These are phyloP conservation scores for Erythrobasidium hasegawianum DNA, from an alignment of 1,284 basidiomycete genomes.

Conservation along the genomic window DNA sequence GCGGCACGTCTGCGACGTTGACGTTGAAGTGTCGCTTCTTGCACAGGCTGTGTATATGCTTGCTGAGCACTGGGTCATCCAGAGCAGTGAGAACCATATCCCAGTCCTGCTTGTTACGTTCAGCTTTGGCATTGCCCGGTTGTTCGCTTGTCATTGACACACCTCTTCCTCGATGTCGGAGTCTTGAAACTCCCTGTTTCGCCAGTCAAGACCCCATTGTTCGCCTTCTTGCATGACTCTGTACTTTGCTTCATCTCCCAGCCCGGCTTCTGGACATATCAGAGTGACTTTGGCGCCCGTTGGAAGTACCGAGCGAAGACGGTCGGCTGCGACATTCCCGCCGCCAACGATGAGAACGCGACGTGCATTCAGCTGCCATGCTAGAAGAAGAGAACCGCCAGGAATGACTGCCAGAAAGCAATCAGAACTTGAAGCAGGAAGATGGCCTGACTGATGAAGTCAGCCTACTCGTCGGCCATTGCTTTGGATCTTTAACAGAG, in stretches of 20 bases:
- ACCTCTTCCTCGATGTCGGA: slow-evolving; percentile 48
- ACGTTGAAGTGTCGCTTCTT: slow-evolving; percentile 71
- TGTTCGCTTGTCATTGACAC: slow-evolving; percentile 39
- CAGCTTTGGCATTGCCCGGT: no score
- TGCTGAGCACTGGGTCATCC: slow-evolving; percentile 66
- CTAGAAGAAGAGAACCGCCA: slow-evolving; percentile 72
- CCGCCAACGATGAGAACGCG: slow-evolving; percentile 81
- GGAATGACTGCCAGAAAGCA: slow-evolving; percentile 43
- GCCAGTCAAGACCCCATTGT: slow-evolving; percentile 60
- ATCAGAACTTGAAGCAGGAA: neutral
- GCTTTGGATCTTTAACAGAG: no score
- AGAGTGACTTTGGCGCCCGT: slow-evolving; percentile 61
- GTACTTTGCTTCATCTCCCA: slow-evolving; percentile 56
- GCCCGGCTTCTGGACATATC: slow-evolving; percentile 60
- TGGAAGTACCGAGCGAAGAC: slow-evolving; percentile 59
- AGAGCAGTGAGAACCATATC: slow-evolving; percentile 95
- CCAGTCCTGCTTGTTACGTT: slow-evolving; percentile 47
- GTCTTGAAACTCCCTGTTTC: slow-evolving; percentile 65
- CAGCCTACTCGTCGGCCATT: no score
- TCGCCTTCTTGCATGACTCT: slow-evolving; percentile 39
- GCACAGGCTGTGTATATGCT: slow-evolving; percentile 65
- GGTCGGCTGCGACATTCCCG: slow-evolving; percentile 76
- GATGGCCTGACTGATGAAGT: neutral
- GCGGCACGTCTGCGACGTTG: slow-evolving; percentile 94
- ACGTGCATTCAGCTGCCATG: slow-evolving; percentile 79